Conservation (phyloP, 2,329 filamentous ascomycete genomes). For the Talaromyces sp. region DNA sequence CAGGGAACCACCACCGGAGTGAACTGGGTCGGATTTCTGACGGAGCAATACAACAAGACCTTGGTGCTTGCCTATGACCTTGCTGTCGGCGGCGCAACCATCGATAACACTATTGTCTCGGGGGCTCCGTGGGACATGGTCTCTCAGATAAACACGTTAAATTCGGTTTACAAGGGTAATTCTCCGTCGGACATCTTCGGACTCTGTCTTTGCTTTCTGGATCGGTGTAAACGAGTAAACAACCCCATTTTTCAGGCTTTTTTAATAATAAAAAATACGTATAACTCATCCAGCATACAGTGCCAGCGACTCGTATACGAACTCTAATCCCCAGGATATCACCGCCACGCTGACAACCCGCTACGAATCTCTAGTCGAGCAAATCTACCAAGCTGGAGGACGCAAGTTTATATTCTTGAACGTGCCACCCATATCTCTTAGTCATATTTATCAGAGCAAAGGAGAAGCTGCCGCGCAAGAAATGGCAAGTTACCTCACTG, state of each 20-base stretch:
- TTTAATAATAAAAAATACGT: not conserved
- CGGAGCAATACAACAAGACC: slow-evolving; percentile 43
- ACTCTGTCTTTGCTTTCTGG: slow-evolving; percentile 27
- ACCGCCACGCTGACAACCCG: not conserved
- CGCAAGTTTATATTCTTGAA: slow-evolving; percentile 56
- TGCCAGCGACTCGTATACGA: not conserved
- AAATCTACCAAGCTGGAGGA: slow-evolving; percentile 47
- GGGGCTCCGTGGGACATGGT: slow-evolving; percentile 50
- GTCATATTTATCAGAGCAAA: slow-evolving; percentile 11
- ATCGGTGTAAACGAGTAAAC: slow-evolving; percentile 31
- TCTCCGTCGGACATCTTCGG: slow-evolving; percentile 18
- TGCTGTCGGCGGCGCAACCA: slow-evolving; percentile 50
- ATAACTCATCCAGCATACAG: not conserved
- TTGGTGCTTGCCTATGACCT: slow-evolving; percentile 49
- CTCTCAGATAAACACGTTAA: slow-evolving; percentile 38
- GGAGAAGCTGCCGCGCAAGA: not conserved
- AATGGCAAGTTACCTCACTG: not conserved
- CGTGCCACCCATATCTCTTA: slow-evolving; percentile 45
- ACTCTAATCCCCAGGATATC: not conserved
- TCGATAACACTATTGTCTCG: slow-evolving; percentile 46
- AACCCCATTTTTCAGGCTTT: not conserved
- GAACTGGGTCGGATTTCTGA: slow-evolving; percentile 50
- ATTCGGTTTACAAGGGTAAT: slow-evolving; percentile 34
- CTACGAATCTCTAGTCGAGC: slow-evolving; percentile 4
- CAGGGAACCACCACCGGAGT: slow-evolving; percentile 45